Base-by-base conservation (phyloP, 2,329 filamentous ascomycete species). In the Apiospora kogelbergensis region DNA sequence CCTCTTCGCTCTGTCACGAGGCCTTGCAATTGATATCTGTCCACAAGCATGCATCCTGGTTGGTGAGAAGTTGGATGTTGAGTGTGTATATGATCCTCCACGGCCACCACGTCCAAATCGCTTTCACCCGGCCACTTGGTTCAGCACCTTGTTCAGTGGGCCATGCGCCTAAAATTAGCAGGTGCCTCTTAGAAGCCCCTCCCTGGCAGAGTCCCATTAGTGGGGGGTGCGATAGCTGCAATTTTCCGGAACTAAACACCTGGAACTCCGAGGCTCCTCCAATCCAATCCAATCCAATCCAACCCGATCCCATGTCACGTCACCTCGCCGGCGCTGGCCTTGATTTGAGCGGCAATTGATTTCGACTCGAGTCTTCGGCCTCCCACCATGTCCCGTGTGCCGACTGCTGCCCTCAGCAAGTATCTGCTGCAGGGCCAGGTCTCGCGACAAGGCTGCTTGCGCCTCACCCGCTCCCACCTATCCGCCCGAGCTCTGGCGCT, bases 361-460 rank as follows among this genome's bases (percentile, higher is more conserved):
- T 20, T n/a, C 15, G 7, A 15, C 17, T 33, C n/a, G 26, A 10
- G 6, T 57, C 33, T 20, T 57, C 48, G 26, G 15, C 6, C 17
- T 22, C 30, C 22, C 53, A 37, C 9, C 22, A 88, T 88, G 86
- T 72, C 78, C 24, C 84, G 82, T 37, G 79, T 84, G 48, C 77
- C 84, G 26, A 80, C 82, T 2, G 73, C 79, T 9, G 81, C 82
- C 48, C 80, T 88, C 13, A 81, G 84, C 73, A 82, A 78, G 71
- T 88, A 88, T 69, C 76, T 88, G 60, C 80, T 88, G 13, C 73
- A 78, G 13, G 86, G 85, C 6, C 81, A 81, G 63, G 71, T 87
- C 24, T 77, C 79, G 17, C 78, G 76, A 3, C 76, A 74, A 57
- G 84, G 82, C 48, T 88, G 86, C 72, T 72, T 84, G 40, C 74